Percentiles rank a stretch among this genome's conserved stretches.
These are phyloP conservation scores for Pascua sp. DNA, from an alignment of 1,284 basidiomycete species.

Conservation along the genomic window DNA sequence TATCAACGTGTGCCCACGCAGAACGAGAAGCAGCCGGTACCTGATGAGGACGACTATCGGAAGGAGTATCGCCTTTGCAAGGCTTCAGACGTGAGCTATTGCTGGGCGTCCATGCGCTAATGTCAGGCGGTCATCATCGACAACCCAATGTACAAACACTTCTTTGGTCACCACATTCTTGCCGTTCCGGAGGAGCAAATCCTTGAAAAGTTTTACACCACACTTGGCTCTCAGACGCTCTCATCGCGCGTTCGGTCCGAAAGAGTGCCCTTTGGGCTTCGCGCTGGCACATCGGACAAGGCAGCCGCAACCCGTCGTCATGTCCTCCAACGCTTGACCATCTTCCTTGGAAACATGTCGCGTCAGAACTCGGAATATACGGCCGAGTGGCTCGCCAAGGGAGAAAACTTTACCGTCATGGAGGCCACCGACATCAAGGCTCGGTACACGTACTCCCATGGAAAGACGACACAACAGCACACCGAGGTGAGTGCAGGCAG, in stretches of 20 bases:
- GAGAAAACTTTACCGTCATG: conserved; percentile 60
- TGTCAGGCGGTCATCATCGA: conserved; percentile 72
- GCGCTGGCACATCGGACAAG: conserved; percentile 22
- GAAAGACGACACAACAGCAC: conserved; percentile 31
- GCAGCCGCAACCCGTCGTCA: conserved; percentile 47
- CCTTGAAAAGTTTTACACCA: conserved; percentile 47
- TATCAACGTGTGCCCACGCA: conserved; percentile 57
- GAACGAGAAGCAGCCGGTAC: conserved; percentile 23
- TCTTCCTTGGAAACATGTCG: conserved; percentile 87
- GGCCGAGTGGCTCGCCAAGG: conserved; percentile 65
- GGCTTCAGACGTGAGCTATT: conserved; percentile 29
- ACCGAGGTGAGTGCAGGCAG: conserved; percentile 38
- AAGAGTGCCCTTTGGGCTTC: conserved; percentile 52
- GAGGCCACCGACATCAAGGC: conserved; percentile 54
- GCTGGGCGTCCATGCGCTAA: not conserved
- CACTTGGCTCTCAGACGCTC: conserved; percentile 61
- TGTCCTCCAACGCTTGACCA: conserved; percentile 80
- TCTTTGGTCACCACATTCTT: conserved; percentile 72
- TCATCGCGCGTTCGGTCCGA: conserved; percentile 71
- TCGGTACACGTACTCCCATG: conserved; percentile 36
- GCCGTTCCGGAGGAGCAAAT: conserved; percentile 73
- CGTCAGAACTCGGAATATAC: conserved; percentile 63
- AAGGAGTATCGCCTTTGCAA: conserved; percentile 37
- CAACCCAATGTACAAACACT: conserved; percentile 68
- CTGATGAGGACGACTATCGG: conserved; percentile 25